Base-by-base conservation (phyloP, 73 alveolate species). In the Uronychia setigera region DNA sequence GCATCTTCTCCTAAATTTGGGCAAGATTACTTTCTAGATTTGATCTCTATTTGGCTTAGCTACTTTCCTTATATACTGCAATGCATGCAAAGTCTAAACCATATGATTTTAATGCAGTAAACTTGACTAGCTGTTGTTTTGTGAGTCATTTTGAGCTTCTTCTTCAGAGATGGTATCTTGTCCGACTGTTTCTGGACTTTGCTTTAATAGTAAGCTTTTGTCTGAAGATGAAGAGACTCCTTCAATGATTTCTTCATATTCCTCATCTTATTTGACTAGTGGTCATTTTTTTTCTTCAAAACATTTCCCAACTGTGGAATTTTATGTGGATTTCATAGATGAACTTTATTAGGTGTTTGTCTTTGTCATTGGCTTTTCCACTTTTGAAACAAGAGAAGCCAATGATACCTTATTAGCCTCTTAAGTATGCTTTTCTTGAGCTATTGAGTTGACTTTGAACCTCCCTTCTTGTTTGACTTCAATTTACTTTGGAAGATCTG, bases 21-120 rank as follows among this genome's bases (percentile, higher is more conserved):
- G 89, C 1, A 82, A 76, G 26, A 1, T 26, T n/a, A 82, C 89
- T 28, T 60, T 60, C 57, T 67, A 19, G 19, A 46, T 5, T 5
- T 46, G 67, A 5, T 46, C 67, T 11, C n/a, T 5, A 46, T 46
- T 19, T 5, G n/a, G 19, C n/a, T 5, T 5, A 19, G 67, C 67
- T 46, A 46, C n/a, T 19, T 5, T 11, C 67, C 19, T 46, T 46
- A 46, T 19, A 19, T 46, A 46, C 19, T 46, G 67, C 5, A 46
- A 19, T 5, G 67, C 67, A 19, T 46, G 19, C n/a, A 46, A 19
- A 19, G 67, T 46, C 67, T 46, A 46, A 19, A 46, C 19, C 67
- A 46, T 46, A 19, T 46, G 67, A 19, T 46, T 46, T 19, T 46
- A 46, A 19, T 46, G 67, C 67, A 46, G 19, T 5, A 46, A 19